These are phyloP conservation scores for Mycotypha africana DNA, from an alignment of 371 early-diverging fungal species.

Conservation along the genomic window DNA sequence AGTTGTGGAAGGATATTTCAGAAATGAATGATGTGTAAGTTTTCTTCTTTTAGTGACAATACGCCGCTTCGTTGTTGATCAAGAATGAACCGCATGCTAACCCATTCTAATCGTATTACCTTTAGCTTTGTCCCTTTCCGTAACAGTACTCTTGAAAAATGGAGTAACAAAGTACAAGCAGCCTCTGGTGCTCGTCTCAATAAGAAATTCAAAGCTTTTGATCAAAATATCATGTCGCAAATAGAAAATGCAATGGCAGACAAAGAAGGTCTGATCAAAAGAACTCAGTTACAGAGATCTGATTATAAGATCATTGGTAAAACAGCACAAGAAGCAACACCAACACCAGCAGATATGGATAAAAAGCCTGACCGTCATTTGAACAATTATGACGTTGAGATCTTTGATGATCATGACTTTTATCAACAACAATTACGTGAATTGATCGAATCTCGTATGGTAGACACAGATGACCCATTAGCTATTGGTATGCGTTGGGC, in stretches of 20 bases:
- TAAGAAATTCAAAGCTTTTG: slow-evolving; percentile 93
- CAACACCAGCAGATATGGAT: slow-evolving; percentile 15
- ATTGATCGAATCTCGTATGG: slow-evolving; percentile 89
- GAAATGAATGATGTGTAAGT: slow-evolving; percentile 50
- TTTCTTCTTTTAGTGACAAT: too few species aligned
- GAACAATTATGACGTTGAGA: slow-evolving; percentile 72
- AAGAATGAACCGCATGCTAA: too few species aligned
- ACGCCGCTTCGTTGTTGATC: not conserved
- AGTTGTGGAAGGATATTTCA: slow-evolving; percentile 59
- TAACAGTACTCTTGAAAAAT: slow-evolving; percentile 84
- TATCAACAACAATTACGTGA: slow-evolving; percentile 90
- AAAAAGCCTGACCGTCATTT: slow-evolving; percentile 57
- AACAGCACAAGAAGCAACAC: slow-evolving; percentile 20
- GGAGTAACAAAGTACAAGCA: slow-evolving; percentile 85
- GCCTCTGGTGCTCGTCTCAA: slow-evolving; percentile 64
- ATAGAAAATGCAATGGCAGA: slow-evolving; percentile 69
- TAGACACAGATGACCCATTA: slow-evolving; percentile 79
- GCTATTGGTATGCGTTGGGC: slow-evolving; percentile 81
- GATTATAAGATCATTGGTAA: slow-evolving; percentile 61
- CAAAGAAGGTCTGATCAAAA: slow-evolving; percentile 72
- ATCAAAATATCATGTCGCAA: slow-evolving; percentile 81
- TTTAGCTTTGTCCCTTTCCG: slow-evolving; percentile 67
- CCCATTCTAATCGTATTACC: too few species aligned
- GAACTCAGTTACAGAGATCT: slow-evolving; percentile 78
- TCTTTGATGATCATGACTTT: slow-evolving; percentile 95